Percentiles rank a stretch among this genome's conserved stretches.
phyloP scores from a whole-genome alignment of 768 basidiomycete species.

The Boletus sp. region DNA sequence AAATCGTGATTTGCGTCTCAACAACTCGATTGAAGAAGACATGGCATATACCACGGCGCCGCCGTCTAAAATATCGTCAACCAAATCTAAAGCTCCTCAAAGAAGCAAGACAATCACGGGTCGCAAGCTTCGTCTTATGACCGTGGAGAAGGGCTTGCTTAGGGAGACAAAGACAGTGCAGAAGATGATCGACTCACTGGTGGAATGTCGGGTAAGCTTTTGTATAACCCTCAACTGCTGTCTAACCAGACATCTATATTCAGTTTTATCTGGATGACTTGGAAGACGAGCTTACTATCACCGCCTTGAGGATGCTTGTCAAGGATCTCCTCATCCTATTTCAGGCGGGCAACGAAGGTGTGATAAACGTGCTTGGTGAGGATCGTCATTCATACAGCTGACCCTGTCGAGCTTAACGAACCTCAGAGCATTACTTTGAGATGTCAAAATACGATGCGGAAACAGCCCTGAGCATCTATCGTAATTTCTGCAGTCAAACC shows the following conservation, averaged over 20 bases:
- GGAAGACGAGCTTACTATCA: conserved; percentile 86
- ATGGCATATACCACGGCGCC: conserved; percentile 30
- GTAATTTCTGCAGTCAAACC: conserved; percentile 91
- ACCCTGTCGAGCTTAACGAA: conserved; percentile 12
- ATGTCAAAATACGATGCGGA: conserved; percentile 94
- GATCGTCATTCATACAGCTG: conserved; percentile 25
- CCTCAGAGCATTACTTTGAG: conserved; percentile 90
- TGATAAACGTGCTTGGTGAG: conserved; percentile 73
- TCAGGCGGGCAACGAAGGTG: conserved; percentile 95
- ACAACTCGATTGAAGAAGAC: conserved; percentile 64
- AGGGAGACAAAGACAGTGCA: conserved; percentile 92
- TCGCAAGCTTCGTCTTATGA: conserved; percentile 83
- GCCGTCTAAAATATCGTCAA: conserved; percentile 30
- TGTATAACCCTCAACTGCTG: not conserved
- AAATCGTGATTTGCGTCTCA: conserved; percentile 76
- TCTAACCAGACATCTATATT: not conserved
- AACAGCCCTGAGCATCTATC: conserved; percentile 83
- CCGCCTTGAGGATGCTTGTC: conserved; percentile 88
- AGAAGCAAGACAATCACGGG: conserved; percentile 79
- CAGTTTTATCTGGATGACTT: conserved; percentile 94
- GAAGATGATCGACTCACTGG: conserved; percentile 79
- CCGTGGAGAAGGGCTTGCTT: conserved; percentile 92
- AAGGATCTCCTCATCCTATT: conserved; percentile 95
- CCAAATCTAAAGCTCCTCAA: conserved; percentile 36
- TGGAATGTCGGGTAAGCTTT: conserved; percentile 78